Conservation (phyloP, 352 stramenopile genomes). For the Globisporangium mamillatum region DNA sequence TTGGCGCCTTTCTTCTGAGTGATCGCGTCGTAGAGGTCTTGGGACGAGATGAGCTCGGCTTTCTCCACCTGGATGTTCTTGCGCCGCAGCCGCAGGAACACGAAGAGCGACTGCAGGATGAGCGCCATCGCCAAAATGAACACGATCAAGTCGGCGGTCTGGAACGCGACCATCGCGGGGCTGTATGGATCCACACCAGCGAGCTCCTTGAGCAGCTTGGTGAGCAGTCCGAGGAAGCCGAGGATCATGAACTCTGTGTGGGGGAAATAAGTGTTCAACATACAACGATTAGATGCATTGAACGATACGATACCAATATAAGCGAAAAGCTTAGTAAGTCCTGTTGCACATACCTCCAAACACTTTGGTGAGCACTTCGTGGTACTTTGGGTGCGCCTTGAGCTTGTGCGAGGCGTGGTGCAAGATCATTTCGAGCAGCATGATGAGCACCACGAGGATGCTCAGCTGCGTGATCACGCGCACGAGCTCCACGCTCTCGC, state of each 20-base stretch:
- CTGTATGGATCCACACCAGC: slow-evolving; percentile 24
- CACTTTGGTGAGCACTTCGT: slow-evolving; percentile 63
- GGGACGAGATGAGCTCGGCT: slow-evolving; percentile 41
- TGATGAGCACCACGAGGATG: slow-evolving; percentile 42
- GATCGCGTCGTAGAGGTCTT: slow-evolving; percentile 33
- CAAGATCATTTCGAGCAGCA: slow-evolving; percentile 42
- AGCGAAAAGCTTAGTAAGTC: neutral
- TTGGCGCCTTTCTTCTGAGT: neutral
- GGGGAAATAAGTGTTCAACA: neutral
- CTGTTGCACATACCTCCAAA: slow-evolving; percentile 23
- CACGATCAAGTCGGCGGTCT: slow-evolving; percentile 51
- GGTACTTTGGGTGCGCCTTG: slow-evolving; percentile 53
- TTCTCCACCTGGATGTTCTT: slow-evolving; percentile 37
- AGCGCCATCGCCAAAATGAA: slow-evolving; percentile 55
- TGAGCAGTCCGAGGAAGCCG: slow-evolving; percentile 41
- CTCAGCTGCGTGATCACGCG: slow-evolving; percentile 46
- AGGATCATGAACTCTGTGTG: slow-evolving; percentile 53
- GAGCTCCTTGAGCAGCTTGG: slow-evolving; percentile 52
- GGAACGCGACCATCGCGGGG: slow-evolving; percentile 42
- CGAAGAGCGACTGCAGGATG: slow-evolving; percentile 45
- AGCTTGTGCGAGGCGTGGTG: slow-evolving; percentile 49
- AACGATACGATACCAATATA: neutral
- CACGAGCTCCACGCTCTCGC: slow-evolving; percentile 51
- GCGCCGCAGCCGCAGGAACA: slow-evolving; percentile 43
- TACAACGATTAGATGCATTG: neutral